Conservation (phyloP, 805 yeast species). For the Lachancea cidri region DNA sequence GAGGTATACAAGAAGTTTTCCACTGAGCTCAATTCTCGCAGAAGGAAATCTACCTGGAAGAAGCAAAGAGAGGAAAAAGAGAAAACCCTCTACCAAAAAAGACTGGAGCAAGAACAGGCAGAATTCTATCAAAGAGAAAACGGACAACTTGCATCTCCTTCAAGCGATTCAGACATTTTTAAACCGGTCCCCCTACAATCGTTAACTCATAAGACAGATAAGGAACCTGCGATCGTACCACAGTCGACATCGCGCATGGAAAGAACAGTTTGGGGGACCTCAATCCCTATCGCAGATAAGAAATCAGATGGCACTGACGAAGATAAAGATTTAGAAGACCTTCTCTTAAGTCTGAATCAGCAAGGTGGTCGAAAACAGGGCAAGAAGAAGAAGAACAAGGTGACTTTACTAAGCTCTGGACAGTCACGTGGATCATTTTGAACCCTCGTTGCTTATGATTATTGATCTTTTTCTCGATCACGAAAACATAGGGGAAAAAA, state of each 20-base stretch:
- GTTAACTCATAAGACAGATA: constrained; percentile 7
- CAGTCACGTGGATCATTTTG: constrained; percentile 5
- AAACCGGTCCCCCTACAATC: constrained; percentile 1
- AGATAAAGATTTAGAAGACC: constrained; percentile 44
- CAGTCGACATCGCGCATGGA: constrained; percentile 28
- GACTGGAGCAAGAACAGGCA: constrained; percentile 52
- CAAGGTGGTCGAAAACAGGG: constrained; percentile 34
- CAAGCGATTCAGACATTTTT: constrained; percentile 1
- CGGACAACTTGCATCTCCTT: constrained; percentile 28
- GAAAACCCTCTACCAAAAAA: constrained; percentile 48
- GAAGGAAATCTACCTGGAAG: constrained; percentile 45
- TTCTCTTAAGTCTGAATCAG: constrained; percentile 49
- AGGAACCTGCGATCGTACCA: constrained; percentile 5
- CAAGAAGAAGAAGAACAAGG: constrained; percentile 45
- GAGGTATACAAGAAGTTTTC: constrained; percentile 44
- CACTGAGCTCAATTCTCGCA: constrained; percentile 53
- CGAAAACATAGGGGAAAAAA: not conserved
- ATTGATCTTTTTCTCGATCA: not conserved
- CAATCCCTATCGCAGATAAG: constrained; percentile 26
- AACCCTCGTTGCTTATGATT: not conserved
- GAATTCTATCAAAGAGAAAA: constrained; percentile 60
- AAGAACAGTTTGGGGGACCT: constrained; percentile 77
- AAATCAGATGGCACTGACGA: constrained; percentile 35
- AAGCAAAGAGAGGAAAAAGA: constrained; percentile 57
- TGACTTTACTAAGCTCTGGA: constrained; percentile 7